Conservation (phyloP, 148 eudicot species). For the Agrostemma githago region DNA sequence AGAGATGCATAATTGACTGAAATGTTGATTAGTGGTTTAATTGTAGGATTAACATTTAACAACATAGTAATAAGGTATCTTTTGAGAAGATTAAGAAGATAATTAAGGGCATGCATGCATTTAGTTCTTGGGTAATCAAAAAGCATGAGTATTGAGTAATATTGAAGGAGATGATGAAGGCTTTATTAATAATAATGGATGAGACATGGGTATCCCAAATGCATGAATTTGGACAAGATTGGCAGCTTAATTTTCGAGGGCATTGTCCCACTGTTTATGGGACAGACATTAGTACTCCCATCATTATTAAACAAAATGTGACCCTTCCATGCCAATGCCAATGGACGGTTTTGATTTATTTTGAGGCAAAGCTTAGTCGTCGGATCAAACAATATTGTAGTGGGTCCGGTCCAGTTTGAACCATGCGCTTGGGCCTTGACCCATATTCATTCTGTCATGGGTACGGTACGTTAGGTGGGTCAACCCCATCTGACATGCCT, state of each 20-base stretch:
- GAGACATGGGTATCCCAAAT: slow-evolving; percentile 34
- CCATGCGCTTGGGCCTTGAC: neutral
- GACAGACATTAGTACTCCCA: slow-evolving; percentile 7
- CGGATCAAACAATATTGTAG: neutral
- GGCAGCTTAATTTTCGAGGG: slow-evolving; percentile 28
- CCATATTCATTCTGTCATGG: neutral
- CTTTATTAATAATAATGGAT: slow-evolving; percentile 9
- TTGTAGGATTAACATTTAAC: too few relatives aligned
- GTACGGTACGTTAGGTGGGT: neutral
- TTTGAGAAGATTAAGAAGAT: neutral
- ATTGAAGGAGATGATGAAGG: slow-evolving; percentile 1
- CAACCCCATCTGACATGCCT: neutral
- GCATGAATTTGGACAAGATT: slow-evolving; percentile 33
- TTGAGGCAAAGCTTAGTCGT: neutral
- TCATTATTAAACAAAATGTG: neutral
- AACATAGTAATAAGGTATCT: too few relatives aligned
- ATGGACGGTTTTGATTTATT: neutral
- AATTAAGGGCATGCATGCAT: neutral
- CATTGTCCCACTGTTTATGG: slow-evolving; percentile 29
- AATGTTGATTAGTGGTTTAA: too few relatives aligned
- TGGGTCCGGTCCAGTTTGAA: neutral
- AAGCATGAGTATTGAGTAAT: neutral
- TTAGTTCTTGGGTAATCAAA: neutral
- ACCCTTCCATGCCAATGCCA: neutral
- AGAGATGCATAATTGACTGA: too few relatives aligned